Evolutionary conservation across 2,329 filamentous ascomycete species (phyloP).

Genomic region (Septoria petroselini): DNA sequence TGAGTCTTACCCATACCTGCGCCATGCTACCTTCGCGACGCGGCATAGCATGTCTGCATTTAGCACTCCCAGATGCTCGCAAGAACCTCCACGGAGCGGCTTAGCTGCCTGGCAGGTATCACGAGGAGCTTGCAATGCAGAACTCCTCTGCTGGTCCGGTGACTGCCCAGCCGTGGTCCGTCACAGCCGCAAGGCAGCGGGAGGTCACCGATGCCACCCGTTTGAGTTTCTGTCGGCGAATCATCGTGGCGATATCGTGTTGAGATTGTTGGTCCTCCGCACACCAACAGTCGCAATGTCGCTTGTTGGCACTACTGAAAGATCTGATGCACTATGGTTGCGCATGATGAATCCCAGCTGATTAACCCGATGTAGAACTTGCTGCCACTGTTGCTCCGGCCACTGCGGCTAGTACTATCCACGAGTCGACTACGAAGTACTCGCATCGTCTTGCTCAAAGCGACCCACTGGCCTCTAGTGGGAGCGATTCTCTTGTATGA

Average conservation of each 20-base stretch:
- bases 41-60: not conserved
- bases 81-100: not conserved
- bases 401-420: conserved; percentile 65
- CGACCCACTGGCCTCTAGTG: conserved; percentile 65
- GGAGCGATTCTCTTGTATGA: conserved; percentile 68
- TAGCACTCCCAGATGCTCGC: not conserved
- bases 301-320: conserved; percentile 11
- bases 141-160: conserved; percentile 20
- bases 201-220: not conserved
- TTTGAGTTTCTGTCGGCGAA: conserved; percentile 14
- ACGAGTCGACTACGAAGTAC: conserved; percentile 61
- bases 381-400: conserved; percentile 68
- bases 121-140: not conserved
- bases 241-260: conserved; percentile 17
- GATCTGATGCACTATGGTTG: conserved; percentile 1
- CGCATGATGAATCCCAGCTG: conserved; percentile 14
- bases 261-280: conserved; percentile 25
- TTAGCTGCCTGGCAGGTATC: not conserved
- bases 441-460: conserved; percentile 58
- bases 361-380: conserved; percentile 57
- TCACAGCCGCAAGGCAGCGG: conserved; percentile 4
- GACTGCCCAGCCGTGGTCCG: conserved; percentile 1
- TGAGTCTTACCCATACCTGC: conserved; percentile 11
- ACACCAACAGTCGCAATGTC: conserved; percentile 15
- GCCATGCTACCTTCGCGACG: not conserved